Conservation (phyloP, 2,329 filamentous ascomycete genomes). For the Apiospora sp. region DNA sequence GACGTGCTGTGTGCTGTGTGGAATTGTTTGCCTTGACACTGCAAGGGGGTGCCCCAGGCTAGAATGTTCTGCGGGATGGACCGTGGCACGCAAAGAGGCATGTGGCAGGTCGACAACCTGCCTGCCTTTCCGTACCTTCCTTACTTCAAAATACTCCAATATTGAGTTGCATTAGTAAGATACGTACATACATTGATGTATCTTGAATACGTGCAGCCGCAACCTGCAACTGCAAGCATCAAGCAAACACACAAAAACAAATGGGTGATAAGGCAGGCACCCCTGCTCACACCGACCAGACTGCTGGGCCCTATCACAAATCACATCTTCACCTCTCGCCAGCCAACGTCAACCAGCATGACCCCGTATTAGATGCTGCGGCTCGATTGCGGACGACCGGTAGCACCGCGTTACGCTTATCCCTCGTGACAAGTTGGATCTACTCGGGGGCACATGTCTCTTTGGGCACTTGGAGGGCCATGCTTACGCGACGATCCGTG, state of each 20-base stretch:
- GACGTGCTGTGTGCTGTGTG: background rate
- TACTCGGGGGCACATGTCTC: background rate
- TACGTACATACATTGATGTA: background rate
- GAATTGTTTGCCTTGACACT: background rate
- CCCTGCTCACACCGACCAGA: background rate
- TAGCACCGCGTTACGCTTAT: background rate
- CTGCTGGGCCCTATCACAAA: slow-evolving; percentile 10
- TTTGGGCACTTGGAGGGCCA: background rate
- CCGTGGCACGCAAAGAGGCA: background rate
- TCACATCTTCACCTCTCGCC: background rate
- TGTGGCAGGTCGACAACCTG: background rate
- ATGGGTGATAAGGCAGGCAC: background rate
- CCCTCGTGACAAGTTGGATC: background rate
- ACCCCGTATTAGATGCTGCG: background rate
- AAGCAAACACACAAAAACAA: background rate
- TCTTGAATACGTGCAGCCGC: background rate
- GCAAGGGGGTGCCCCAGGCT: background rate
- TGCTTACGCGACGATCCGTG: background rate
- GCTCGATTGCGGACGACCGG: background rate
- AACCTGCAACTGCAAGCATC: background rate
- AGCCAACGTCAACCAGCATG: background rate
- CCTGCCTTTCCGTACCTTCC: no score
- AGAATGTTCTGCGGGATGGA: background rate
- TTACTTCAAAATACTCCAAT: no score
- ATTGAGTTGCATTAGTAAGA: no score